Percentiles rank a stretch among this genome's conserved stretches.
phyloP scores from a whole-genome alignment of 2,329 filamentous ascomycete species.

The Waltergamsia citrina region DNA sequence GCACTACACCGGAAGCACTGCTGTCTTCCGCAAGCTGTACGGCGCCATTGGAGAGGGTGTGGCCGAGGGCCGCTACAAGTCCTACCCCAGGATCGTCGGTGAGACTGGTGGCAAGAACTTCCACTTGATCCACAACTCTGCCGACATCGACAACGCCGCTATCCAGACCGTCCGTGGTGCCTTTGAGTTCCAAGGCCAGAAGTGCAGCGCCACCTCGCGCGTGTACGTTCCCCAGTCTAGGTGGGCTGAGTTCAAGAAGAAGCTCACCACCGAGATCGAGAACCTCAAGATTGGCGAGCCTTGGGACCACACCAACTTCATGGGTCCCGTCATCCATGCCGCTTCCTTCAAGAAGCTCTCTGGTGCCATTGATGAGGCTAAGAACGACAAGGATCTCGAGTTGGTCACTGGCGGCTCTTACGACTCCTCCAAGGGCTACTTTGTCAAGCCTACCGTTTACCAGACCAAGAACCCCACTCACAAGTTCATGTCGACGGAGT shows the following conservation, averaged over 20 bases:
- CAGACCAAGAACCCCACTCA: constrained; percentile 63
- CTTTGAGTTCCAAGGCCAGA: constrained; percentile 87
- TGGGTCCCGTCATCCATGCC: constrained; percentile 80
- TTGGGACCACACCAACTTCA: constrained; percentile 64
- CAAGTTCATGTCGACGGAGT: constrained; percentile 64
- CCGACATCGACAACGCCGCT: constrained; percentile 69
- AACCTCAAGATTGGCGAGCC: constrained; percentile 64
- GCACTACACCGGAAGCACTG: constrained; percentile 90
- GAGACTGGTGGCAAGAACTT: constrained; percentile 95
- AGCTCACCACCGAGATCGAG: constrained; percentile 58
- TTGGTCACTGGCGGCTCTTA: constrained; percentile 69
- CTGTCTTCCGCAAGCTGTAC: constrained; percentile 82
- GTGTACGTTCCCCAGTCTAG: constrained; percentile 68
- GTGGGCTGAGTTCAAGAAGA: constrained; percentile 62
- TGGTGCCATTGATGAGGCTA: constrained; percentile 70
- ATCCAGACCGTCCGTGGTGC: constrained; percentile 78
- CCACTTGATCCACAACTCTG: constrained; percentile 70
- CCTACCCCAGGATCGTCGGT: constrained; percentile 82
- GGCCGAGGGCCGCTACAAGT: constrained; percentile 69
- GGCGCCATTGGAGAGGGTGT: constrained; percentile 76
- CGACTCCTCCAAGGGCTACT: constrained; percentile 72
- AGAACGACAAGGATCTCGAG: constrained; percentile 62
- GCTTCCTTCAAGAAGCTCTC: constrained; percentile 73
- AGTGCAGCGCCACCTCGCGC: constrained; percentile 79
- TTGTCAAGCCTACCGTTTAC: constrained; percentile 77